phyloP scores from a whole-genome alignment of 225 moss, liverwort and hornwort species.

The Bryum argenteum region DNA sequence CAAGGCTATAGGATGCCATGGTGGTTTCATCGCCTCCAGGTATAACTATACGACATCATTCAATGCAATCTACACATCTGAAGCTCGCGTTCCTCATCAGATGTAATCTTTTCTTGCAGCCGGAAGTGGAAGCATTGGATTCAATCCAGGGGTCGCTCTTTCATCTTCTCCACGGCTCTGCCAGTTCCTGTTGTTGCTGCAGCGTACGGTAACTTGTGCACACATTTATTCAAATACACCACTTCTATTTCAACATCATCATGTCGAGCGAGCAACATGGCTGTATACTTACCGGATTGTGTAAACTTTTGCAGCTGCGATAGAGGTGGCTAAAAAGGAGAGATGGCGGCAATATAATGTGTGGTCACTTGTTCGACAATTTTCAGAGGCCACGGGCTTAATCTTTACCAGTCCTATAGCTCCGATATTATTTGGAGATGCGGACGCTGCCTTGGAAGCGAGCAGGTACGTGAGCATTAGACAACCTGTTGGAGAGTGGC shows the following conservation, averaged over 20 bases:
- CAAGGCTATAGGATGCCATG: slow-evolving; percentile 95
- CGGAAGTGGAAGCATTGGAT: slow-evolving; percentile 97
- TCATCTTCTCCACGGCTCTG: slow-evolving; percentile 94
- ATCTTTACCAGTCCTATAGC: slow-evolving; percentile 82
- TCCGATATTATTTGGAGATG: slow-evolving; percentile 85
- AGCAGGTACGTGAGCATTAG: slow-evolving; percentile 67
- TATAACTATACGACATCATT: slow-evolving; percentile 26
- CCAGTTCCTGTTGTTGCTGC: slow-evolving; percentile 95
- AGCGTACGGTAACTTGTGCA: slow-evolving; percentile 71
- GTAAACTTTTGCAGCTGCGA: slow-evolving; percentile 67
- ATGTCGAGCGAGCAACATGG: slow-evolving; percentile 1
- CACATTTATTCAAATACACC: slow-evolving; percentile 11
- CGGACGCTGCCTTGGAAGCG: slow-evolving; percentile 73
- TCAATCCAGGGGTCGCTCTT: slow-evolving; percentile 96
- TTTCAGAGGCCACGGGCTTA: slow-evolving; percentile 80
- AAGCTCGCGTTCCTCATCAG: not conserved
- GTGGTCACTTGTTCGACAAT: slow-evolving; percentile 83
- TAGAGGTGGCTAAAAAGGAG: slow-evolving; percentile 75
- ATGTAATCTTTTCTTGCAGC: slow-evolving; percentile 46
- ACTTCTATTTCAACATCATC: slow-evolving; percentile 2
- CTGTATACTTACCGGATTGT: slow-evolving; percentile 24
- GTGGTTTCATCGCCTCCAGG: slow-evolving; percentile 97
- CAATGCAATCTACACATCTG: not conserved
- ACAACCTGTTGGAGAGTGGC: not conserved
- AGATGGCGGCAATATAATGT: slow-evolving; percentile 80